A percentile compares a stretch with the other conserved stretches of the same genome.
Conservation (phyloP, 768 basidiomycete species). For the Artomyces pyxidatus region DNA sequence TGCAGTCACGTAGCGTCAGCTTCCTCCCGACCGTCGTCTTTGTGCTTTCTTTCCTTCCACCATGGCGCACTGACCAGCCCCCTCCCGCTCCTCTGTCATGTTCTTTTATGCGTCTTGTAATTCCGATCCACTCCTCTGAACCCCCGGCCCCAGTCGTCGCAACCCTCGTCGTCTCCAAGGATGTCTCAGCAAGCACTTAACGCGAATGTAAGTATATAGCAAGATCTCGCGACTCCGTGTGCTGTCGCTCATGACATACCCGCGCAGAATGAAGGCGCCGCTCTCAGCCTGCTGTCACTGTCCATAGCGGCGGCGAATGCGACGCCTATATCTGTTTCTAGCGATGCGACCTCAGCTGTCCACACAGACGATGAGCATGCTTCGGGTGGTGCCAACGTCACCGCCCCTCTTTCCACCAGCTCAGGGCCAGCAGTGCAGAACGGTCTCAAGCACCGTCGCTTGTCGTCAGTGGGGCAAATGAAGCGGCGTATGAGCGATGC, state of each 20-base stretch:
- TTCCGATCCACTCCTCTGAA: conserved; percentile 8
- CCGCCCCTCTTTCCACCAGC: no score
- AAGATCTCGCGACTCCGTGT: not conserved
- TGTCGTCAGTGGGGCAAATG: conserved; percentile 63
- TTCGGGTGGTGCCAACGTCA: no score
- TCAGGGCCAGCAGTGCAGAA: conserved; percentile 19
- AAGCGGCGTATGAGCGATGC: conserved; percentile 73
- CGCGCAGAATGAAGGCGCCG: conserved; percentile 5
- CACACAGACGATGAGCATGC: no score
- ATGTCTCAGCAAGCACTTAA: conserved; percentile 9
- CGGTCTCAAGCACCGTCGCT: conserved; percentile 50
- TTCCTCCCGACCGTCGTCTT: not conserved
- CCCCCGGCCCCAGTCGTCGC: not conserved
- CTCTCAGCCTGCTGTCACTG: conserved; percentile 55
- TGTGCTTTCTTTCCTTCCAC: not conserved
- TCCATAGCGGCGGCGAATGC: conserved; percentile 51
- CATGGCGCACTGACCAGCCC: not conserved
- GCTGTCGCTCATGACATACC: not conserved
- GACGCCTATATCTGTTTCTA: conserved; percentile 8
- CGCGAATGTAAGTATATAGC: conserved; percentile 8
- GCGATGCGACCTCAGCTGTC: no score
- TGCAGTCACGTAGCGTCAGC: not conserved
- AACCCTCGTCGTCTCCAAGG: not conserved
- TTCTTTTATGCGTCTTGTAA: conserved; percentile 7
- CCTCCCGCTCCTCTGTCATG: conserved; percentile 8